Conservation (phyloP, 148 eudicot species). For the Rhododendron henanense region DNA sequence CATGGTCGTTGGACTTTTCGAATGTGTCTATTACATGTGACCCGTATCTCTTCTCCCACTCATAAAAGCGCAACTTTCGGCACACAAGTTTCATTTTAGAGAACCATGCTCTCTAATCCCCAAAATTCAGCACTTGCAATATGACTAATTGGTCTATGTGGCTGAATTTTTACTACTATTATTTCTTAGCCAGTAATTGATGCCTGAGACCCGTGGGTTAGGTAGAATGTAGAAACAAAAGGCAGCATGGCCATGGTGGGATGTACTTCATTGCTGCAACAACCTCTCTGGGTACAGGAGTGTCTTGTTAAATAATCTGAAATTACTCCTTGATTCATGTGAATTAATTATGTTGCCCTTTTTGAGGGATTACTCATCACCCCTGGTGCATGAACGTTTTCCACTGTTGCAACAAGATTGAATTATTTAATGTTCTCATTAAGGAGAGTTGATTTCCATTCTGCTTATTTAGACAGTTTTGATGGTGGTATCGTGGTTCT, state of each 20-base stretch:
- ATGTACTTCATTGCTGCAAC: background rate
- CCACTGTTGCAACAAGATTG: background rate
- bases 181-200: background rate
- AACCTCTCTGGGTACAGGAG: background rate
- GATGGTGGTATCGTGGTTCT: background rate
- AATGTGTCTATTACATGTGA: background rate
- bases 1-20: background rate
- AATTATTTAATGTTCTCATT: background rate
- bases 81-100: background rate
- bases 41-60: background rate
- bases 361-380: background rate
- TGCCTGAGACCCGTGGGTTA: background rate
- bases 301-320: background rate
- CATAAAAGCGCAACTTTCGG: background rate
- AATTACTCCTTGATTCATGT: background rate
- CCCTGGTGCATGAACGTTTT: background rate
- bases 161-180: background rate
- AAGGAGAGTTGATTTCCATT: background rate
- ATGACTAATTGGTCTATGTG: background rate
- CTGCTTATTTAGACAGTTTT: background rate
- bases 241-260: background rate
- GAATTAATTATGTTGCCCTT: background rate
- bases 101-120: background rate
- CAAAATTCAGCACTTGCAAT: background rate
- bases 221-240: background rate